A percentile compares a stretch with the other conserved stretches of the same genome.
Conservation (phyloP, 2,329 filamentous ascomycete genomes). For the Byssochlamys sp. region DNA sequence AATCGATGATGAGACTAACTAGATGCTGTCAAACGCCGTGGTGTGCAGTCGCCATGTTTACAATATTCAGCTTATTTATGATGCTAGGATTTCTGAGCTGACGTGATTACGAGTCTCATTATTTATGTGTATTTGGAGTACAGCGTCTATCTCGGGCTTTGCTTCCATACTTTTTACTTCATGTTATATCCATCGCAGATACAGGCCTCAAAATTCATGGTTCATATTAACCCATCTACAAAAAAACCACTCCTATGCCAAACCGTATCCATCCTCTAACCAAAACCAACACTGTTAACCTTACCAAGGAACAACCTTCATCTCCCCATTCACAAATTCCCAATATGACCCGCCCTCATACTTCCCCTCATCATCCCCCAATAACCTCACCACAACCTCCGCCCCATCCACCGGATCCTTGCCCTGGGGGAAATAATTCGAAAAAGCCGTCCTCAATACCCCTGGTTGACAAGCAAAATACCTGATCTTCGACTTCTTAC, state of each 20-base stretch:
- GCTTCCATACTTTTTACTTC: too few relatives aligned
- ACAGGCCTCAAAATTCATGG: too few relatives aligned
- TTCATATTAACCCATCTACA: too few relatives aligned
- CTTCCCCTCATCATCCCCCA: slow-evolving; percentile 7
- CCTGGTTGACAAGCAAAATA: slow-evolving; percentile 14
- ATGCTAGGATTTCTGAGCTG: not conserved
- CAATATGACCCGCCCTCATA: slow-evolving; percentile 13
- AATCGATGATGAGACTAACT: not conserved
- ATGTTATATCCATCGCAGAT: too few relatives aligned
- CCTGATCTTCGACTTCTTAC: slow-evolving; percentile 5
- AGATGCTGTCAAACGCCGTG: not conserved
- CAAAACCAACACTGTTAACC: not conserved
- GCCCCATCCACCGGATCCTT: slow-evolving; percentile 16
- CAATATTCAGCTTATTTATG: not conserved
- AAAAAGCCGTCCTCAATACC: slow-evolving; percentile 18
- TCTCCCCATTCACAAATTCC: slow-evolving; percentile 15
- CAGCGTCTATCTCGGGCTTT: too few relatives aligned
- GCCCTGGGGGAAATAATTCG: slow-evolving; percentile 9
- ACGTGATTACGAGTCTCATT: too few relatives aligned
- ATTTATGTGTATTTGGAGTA: too few relatives aligned
- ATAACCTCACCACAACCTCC: slow-evolving; percentile 15
- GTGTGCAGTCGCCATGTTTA: not conserved
- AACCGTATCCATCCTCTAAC: too few relatives aligned
- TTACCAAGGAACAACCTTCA: slow-evolving; percentile 19
- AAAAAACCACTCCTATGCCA: too few relatives aligned